Percentiles rank a stretch among this genome's conserved stretches.
Conservation (phyloP, 2,329 filamentous ascomycete species). For the Xylogone sp. region DNA sequence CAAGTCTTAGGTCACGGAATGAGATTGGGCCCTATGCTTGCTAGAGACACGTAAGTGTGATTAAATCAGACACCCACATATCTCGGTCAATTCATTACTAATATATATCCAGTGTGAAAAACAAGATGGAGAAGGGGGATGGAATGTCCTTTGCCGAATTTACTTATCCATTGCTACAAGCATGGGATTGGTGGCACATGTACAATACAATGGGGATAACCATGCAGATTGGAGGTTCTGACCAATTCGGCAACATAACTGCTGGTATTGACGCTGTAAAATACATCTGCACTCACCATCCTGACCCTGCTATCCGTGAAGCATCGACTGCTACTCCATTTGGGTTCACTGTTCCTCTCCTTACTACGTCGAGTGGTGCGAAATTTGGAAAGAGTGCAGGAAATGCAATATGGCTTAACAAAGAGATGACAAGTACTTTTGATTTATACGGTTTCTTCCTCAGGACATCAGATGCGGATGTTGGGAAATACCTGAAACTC, state of each 20-base stretch:
- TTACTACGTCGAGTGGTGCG: constrained; percentile 78
- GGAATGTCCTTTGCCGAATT: constrained; percentile 96
- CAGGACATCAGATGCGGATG: constrained; percentile 73
- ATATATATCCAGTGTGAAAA: constrained; percentile 56
- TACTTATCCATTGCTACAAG: constrained; percentile 87
- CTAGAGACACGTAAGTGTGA: constrained; percentile 82
- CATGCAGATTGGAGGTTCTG: constrained; percentile 89
- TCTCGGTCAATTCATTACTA: constrained; percentile 4
- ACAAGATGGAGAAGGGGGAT: constrained; percentile 76
- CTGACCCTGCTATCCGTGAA: constrained; percentile 39
- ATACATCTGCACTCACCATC: constrained; percentile 58
- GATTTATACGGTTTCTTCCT: constrained; percentile 92
- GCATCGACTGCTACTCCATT: constrained; percentile 50
- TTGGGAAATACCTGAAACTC: constrained; percentile 78
- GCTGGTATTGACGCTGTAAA: constrained; percentile 85
- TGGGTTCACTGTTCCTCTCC: constrained; percentile 85
- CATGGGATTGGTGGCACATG: constrained; percentile 94
- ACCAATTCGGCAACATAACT: constrained; percentile 95
- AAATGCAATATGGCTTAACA: constrained; percentile 91
- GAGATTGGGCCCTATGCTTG: constrained; percentile 81
- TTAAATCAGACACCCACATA: constrained; percentile 3
- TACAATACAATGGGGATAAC: constrained; percentile 65
- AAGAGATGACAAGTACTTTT: constrained; percentile 73
- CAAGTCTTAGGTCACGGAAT: constrained; percentile 68
- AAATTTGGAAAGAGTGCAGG: constrained; percentile 96